Conservation (phyloP, 1,284 basidiomycete species). For the Sanguinoderma infundibulare region DNA sequence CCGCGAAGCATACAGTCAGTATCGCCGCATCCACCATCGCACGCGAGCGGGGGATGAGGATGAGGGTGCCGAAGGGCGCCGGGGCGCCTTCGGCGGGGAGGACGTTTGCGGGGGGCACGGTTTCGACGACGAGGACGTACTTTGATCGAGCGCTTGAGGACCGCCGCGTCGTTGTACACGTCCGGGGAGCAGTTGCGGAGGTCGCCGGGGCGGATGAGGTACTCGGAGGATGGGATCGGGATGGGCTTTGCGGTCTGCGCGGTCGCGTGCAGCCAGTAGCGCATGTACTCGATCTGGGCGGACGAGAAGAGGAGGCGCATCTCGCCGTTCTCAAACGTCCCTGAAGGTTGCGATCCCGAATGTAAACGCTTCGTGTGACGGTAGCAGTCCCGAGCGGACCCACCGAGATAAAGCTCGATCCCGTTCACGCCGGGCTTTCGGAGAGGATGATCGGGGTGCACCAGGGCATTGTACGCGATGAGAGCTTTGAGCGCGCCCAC, state of each 20-base stretch:
- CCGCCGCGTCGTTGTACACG: conserved; percentile 56
- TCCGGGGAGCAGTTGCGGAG: conserved; percentile 61
- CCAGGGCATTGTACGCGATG: conserved; percentile 66
- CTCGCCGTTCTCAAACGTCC: conserved; percentile 67
- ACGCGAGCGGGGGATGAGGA: conserved; percentile 1
- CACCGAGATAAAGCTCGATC: conserved; percentile 75
- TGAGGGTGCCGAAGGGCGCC: background rate
- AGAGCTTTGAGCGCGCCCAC: conserved; percentile 70
- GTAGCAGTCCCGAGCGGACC: conserved; percentile 11
- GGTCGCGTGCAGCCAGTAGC: conserved; percentile 84
- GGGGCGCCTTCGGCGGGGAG: conserved; percentile 2
- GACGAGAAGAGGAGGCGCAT: conserved; percentile 79
- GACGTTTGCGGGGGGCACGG: conserved; percentile 9
- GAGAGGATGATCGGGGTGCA: conserved; percentile 76
- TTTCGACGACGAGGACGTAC: conserved; percentile 39
- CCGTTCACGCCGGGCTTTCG: conserved; percentile 63
- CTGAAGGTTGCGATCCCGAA: conserved; percentile 36
- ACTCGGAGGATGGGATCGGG: conserved; percentile 75
- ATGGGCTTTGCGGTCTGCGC: conserved; percentile 65
- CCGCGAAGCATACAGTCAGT: conserved; percentile 3
- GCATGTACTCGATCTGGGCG: conserved; percentile 82
- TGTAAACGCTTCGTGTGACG: conserved; percentile 2
- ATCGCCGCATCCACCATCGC: background rate
- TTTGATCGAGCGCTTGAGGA: conserved; percentile 63
- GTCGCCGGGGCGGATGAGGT: conserved; percentile 59